Base-by-base conservation (phyloP, 176 grass and related monocot genomes). In the Oryza brachyantha region DNA sequence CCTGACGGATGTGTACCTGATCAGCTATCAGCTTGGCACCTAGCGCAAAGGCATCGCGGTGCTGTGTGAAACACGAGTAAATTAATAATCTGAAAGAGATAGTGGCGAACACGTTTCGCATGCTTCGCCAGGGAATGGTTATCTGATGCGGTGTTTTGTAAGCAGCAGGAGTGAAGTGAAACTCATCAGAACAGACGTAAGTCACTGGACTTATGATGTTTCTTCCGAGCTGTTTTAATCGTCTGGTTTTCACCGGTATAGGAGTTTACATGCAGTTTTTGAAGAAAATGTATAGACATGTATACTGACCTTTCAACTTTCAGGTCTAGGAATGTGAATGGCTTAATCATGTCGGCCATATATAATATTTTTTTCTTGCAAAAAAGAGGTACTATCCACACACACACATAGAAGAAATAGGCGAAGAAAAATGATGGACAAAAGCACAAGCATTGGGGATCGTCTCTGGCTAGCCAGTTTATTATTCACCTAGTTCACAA, bases 301-400 rank as follows among this genome's bases (percentile, higher is more conserved):
- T 57, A 24, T 24, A 4, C 55, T 21, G 21, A 26, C 54, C 40
- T 68, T 42, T 11, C 11, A 55, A 22, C 57, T 71, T 78, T 78
- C 34, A 24, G 25, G 12, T 17, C 37, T 82, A 21, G 67, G 57
- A 72, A 46, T 73, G 64, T 66, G 79, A 83, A 62, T 57, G 46
- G 38, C 46, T 32, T 29, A 31, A 45, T 78, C 59, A 29, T 83
- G 68, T 68, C 68, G 48, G 68, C 74, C 80, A 74, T 65, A 48
- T 28, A 46, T 72, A 72, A 79, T 25, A 16, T 4, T 5, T 34
- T 2, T 25, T 46, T 17, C 60, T 36, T 31, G 58, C 21, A 8
- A 26, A 59, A 59, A 84, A 58, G 52, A 60, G 26, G 35, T 29
- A 64, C 74, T n/a, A n/a, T n/a, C n/a, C n/a, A n/a, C 2, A 43